Evolutionary conservation across 2,329 filamentous ascomycete genomes (phyloP).

Genomic region (Beauveria bassiana): DNA sequence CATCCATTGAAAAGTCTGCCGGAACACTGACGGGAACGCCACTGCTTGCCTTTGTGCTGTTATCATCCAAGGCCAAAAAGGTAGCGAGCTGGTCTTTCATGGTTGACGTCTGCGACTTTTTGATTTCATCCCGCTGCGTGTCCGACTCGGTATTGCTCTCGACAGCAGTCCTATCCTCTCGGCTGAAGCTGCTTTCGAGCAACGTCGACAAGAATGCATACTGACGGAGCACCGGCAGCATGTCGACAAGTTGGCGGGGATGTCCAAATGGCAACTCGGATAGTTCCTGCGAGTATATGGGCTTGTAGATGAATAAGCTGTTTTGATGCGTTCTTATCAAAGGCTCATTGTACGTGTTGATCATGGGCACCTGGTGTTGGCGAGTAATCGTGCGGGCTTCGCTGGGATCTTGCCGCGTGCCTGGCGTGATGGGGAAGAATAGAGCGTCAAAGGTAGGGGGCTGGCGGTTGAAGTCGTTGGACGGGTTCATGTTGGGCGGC

Average conservation of each 20-base stretch:
- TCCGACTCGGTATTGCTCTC: conserved; percentile 13
- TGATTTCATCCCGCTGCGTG: conserved; percentile 6
- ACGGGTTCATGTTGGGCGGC: conserved; percentile 25
- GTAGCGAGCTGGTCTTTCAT: conserved; percentile 25
- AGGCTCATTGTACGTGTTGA: conserved; percentile 23
- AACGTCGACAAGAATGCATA: conserved; percentile 64
- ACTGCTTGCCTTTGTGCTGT: neutral
- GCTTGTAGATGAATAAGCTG: conserved; percentile 62
- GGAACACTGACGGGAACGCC: neutral
- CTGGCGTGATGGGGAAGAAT: conserved; percentile 46
- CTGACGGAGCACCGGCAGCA: conserved; percentile 68
- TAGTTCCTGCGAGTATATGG: conserved; percentile 61
- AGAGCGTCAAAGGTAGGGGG: conserved; percentile 49
- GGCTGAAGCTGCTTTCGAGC: conserved; percentile 52
- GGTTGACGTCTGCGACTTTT: conserved; percentile 17
- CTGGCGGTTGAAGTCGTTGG: conserved; percentile 21
- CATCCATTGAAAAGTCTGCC: conserved; percentile 35
- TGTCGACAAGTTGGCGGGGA: conserved; percentile 64
- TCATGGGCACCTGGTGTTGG: conserved; percentile 38
- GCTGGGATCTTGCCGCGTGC: conserved; percentile 44
- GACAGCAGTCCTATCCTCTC: conserved; percentile 18
- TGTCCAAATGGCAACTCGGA: conserved; percentile 68
- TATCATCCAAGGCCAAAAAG: conserved; percentile 20
- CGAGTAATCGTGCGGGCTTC: conserved; percentile 49
- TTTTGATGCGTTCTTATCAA: conserved; percentile 41